Percentiles rank a stretch among this genome's conserved stretches.
Evolutionary conservation across 1,139 yeast genomes (phyloP).

Genomic region (Suhomyces coccinellae): DNA sequence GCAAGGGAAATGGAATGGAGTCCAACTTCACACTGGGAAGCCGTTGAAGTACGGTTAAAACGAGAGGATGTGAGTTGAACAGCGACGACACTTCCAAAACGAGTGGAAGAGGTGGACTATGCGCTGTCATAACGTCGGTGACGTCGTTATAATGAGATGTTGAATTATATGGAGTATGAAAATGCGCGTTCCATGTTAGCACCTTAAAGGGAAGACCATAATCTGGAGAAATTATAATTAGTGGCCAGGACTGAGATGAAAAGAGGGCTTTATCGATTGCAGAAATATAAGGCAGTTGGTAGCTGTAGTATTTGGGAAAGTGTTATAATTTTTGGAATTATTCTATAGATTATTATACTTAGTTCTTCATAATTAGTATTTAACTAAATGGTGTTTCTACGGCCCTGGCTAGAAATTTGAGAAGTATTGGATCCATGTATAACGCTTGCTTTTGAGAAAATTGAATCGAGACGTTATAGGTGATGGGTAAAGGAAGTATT

Average conservation of each 20-base stretch:
- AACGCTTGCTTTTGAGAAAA: too few species aligned
- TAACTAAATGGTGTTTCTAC: too few species aligned
- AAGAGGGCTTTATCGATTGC: not conserved
- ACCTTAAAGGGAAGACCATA: not conserved
- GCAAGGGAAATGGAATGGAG: not conserved
- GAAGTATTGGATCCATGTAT: too few species aligned
- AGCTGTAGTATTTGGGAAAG: too few species aligned
- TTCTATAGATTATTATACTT: too few species aligned
- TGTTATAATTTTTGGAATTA: too few species aligned
- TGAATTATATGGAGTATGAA: not conserved
- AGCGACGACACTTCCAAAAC: conserved; percentile 18
- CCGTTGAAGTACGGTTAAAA: conserved; percentile 18
- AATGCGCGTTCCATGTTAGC: not conserved
- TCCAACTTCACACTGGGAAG: conserved; percentile 1
- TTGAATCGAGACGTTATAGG: too few species aligned
- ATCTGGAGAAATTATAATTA: not conserved
- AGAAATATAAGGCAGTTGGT: too few species aligned
- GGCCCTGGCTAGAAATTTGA: too few species aligned
- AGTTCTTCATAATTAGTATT: too few species aligned
- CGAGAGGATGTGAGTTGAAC: conserved; percentile 13
- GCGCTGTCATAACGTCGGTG: not conserved
- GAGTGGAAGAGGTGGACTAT: conserved; percentile 13
- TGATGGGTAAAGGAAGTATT: too few species aligned
- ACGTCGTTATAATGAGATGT: not conserved
- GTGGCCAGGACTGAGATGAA: not conserved